phyloP scores from a whole-genome alignment of 192 early-diverging fungal genomes.

The Backusella parvicylindrica region DNA sequence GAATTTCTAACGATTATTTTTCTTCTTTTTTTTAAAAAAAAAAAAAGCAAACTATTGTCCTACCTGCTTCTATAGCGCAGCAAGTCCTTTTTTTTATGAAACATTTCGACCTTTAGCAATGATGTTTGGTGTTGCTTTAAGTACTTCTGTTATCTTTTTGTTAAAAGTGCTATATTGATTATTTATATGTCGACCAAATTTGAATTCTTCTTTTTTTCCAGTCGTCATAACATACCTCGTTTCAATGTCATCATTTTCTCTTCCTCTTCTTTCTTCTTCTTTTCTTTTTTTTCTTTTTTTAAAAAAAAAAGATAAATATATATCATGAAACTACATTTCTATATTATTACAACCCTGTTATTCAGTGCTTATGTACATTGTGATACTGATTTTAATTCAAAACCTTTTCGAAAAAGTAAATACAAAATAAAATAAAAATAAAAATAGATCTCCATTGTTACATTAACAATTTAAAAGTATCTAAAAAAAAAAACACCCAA shows the following conservation, averaged over 20 bases:
- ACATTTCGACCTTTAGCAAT: conserved; percentile 15
- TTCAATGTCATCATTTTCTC: not conserved
- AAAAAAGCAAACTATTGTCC: conserved; percentile 21
- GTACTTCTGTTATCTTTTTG: conserved; percentile 24
- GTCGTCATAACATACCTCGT: not conserved
- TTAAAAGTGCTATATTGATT: not conserved
- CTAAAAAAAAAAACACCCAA: not conserved
- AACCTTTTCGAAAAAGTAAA: conserved; percentile 1
- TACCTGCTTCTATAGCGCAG: conserved; percentile 31
- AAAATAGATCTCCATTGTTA: not conserved
- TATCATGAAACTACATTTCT: not conserved
- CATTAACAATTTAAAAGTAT: not conserved
- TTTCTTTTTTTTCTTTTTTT: not conserved
- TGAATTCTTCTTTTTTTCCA: not conserved
- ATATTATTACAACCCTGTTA: not conserved
- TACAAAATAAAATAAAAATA: not conserved
- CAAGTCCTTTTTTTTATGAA: not conserved
- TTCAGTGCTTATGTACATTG: not conserved
- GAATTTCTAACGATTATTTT: not conserved
- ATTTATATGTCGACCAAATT: not conserved
- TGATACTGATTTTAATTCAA: not conserved
- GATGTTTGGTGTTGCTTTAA: conserved; percentile 17
- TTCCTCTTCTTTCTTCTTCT: not conserved
- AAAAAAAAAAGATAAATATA: not conserved
- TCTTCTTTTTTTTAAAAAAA: not conserved